Base-by-base conservation (phyloP, 805 yeast genomes). In the Ogataea corticis region DNA sequence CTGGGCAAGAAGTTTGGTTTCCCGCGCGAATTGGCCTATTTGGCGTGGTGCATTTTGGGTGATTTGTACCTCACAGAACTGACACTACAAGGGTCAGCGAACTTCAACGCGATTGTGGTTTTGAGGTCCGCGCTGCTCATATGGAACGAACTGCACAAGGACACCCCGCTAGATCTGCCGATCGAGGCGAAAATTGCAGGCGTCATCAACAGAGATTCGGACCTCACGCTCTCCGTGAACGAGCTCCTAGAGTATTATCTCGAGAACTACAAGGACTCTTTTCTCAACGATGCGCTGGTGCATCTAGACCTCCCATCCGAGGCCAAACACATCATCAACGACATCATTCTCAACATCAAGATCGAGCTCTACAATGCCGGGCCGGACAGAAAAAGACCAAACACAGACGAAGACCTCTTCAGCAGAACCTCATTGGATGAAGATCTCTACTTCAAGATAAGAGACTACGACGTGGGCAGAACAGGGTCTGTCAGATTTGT, bases 41-140 rank as follows among this genome's bases (percentile, higher is more conserved):
- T 79, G 31, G 80, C 86, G 2, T 90, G 96, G 96, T 64, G 79
- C n/a, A 72, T 89, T 2, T 71, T 82, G n/a, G 80, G 80, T 54
- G 97, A 90, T 61, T 70, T 82, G 10, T 79, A 83, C 59, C 76
- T 82, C 44, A 80, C 95, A 2, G 87, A 86, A 30, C 71, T 85
- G 14, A 73, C 81, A 9, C 65, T 90, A 29, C 82, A 79, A 55
- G 74, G 80, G 7, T 94, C 96, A 1, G 82, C 87, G 3, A 92
- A 88, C 61, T 75, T 83, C 21, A 78, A 85, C 27, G 89, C 96
- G 0, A 58, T 87, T 42, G 85, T 88, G 3, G 74, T 80, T 23
- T 64, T 89, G 35, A 78, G 78, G 34, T 69, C 88, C 23, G 79
- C 92, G 16, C 28, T 50, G 9, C 41, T 59, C n/a, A 42, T 64